These are phyloP conservation scores for Mortierella sp. DNA, from an alignment of 371 early-diverging fungal genomes.

Conservation along the genomic window DNA sequence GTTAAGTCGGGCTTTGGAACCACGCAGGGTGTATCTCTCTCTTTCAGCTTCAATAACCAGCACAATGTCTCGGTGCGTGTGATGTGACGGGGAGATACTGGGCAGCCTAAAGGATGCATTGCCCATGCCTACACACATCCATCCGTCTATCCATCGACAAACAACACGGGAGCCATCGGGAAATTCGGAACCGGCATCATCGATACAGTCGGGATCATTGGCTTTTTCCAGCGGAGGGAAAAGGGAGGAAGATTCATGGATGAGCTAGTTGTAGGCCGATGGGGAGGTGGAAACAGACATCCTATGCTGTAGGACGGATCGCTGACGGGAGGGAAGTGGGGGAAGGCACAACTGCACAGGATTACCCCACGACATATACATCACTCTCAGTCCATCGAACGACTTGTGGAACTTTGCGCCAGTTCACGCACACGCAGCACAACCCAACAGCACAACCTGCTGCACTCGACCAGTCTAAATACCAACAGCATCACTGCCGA, in stretches of 20 bases:
- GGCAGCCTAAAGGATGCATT: background rate
- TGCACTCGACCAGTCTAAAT: background rate
- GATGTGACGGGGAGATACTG: conserved; percentile 15
- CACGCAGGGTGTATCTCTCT: conserved; percentile 22
- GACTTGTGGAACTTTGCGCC: background rate
- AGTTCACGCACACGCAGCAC: background rate
- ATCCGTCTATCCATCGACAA: conserved; percentile 16
- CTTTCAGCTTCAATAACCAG: conserved; percentile 50
- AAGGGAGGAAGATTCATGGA: background rate
- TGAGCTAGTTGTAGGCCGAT: background rate
- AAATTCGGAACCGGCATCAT: conserved; percentile 7
- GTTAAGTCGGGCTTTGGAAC: conserved; percentile 14
- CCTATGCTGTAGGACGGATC: background rate
- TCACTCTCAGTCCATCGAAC: background rate
- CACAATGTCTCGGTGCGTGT: conserved; percentile 55
- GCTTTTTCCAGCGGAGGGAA: background rate
- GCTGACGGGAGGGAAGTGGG: background rate
- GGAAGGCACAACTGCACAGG: background rate
- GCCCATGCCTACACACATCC: background rate
- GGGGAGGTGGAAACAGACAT: background rate
- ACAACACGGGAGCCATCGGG: background rate
- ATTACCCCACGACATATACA: background rate
- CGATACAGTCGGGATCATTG: background rate
- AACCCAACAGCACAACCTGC: background rate
- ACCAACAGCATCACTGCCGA: background rate